Conservation (phyloP, 1,284 basidiomycete genomes). For the Fistulina hepatica region DNA sequence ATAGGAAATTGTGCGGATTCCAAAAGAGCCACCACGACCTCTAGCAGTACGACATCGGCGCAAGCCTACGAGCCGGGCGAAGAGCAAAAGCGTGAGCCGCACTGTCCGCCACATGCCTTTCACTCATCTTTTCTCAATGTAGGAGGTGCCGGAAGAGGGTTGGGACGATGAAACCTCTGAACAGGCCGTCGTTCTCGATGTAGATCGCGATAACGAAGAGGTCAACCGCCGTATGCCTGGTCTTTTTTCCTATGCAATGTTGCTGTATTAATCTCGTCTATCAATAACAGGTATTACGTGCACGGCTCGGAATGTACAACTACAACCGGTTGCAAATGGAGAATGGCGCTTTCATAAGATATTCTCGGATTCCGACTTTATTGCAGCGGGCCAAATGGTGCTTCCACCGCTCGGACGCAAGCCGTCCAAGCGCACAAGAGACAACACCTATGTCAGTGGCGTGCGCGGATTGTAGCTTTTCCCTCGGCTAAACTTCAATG, state of each 20-base stretch:
- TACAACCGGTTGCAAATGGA: slow-evolving; percentile 45
- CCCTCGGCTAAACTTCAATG: slow-evolving; percentile 2
- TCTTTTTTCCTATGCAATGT: slow-evolving; percentile 2
- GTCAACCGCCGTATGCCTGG: slow-evolving; percentile 64
- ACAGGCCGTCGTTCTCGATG: slow-evolving; percentile 63
- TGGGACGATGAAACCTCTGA: slow-evolving; percentile 79
- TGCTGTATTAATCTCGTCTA: slow-evolving; percentile 1
- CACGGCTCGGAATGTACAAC: slow-evolving; percentile 53
- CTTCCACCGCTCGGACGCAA: slow-evolving; percentile 75
- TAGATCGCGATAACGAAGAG: slow-evolving; percentile 46
- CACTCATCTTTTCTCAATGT: slow-evolving; percentile 4
- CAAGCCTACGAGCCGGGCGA: slow-evolving; percentile 24
- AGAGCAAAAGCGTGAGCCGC: slow-evolving; percentile 32
- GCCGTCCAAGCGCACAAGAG: slow-evolving; percentile 81
- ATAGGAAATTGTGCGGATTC: slow-evolving; percentile 75
- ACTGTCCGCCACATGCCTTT: slow-evolving; percentile 23
- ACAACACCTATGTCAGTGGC: slow-evolving; percentile 90
- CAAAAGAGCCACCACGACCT: slow-evolving; percentile 50
- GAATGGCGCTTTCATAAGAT: slow-evolving; percentile 87
- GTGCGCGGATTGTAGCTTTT: neutral
- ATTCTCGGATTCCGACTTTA: slow-evolving; percentile 87
- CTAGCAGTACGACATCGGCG: slow-evolving; percentile 42
- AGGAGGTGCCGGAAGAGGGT: slow-evolving; percentile 61
- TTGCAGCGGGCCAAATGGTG: slow-evolving; percentile 81
- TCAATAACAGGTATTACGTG: slow-evolving; percentile 75